Evolutionary conservation across 176 grass and related monocot species (phyloP), one percentile per base, ranked within the genome.

Genomic region (Oryza officinalis): DNA sequence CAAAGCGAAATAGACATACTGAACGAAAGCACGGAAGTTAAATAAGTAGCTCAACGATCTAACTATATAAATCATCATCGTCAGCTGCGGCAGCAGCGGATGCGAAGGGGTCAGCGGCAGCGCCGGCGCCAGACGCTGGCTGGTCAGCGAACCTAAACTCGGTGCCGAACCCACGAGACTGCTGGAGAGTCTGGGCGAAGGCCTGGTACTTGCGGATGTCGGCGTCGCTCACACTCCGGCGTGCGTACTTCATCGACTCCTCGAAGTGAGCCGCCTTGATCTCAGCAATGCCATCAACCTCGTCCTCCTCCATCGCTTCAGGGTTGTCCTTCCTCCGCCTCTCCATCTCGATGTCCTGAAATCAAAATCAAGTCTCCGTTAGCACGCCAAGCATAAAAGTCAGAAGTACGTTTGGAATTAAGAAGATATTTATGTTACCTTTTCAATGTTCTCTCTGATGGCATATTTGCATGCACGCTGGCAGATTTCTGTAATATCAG

Each of bases 151-250:
- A 97, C 17, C 94, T 88, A 88, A 97, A 97, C 83, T 97, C 94
- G 4, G 77, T 97, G 63, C 94, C 94, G 3, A 97, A 80, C 22
- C 90, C 94, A 15, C 94, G 88, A 0, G 94, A 92, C 69, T 97
- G 94, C 83, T 97, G 94, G 72, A 97, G 85, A 3, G 94, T 94
- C 77, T 94, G 94, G 8, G 94, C 94, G 6, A 97, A 97, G 41
- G 90, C 90, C 78, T 94, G 92, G 66, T 97, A 97, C 76, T 97
- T 97, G 20, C 92, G 72, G 32, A 97, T 97, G 78, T 97, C 94
- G 0, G 92, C 89, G 9, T 97, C 94, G 5, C 92, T 94, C 10
- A 97, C 94, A 54, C 94, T 97, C 28, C 94, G 77, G 5, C 94
- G 89, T 0, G 94, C 94, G 30, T 85, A 97, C 88, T 92, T 97